Evolutionary conservation across 495 filamentous ascomycete species (phyloP), one percentile per base, ranked within the genome.

Genomic region (Podospora pseudoanserina): DNA sequence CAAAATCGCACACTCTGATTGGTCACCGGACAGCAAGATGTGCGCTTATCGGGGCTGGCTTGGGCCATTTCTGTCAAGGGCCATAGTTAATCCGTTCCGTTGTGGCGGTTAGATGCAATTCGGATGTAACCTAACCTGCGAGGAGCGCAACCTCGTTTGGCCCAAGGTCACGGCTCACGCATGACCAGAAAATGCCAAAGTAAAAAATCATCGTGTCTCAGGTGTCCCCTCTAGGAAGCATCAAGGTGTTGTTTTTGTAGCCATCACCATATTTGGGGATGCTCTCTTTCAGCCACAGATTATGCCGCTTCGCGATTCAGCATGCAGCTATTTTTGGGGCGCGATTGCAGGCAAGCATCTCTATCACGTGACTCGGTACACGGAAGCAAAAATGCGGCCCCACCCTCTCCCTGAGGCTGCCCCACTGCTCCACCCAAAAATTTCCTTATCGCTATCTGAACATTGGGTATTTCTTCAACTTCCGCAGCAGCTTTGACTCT

Each of bases 61-160:
- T 18, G 34, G 61, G 5, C 3, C n/a, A 28, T 63, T 19, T 19
- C 32, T 49, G n/a, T 15, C 2, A 11, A 49, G 61, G 61, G 5
- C 4, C 15, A 27, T 39, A 3, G 7, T 39, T 44, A 5, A 44
- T 63, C 61, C 61, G 61, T 23, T 18, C 61, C 61, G 34, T 49
- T 20, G n/a, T 19, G 13, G 4, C 11, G 32, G 7, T 44, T 44
- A 44, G 28, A 7, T 39, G 18, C 27, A 44, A 63, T 2, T 19
- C 61, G 61, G 61, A 63, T 63, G 61, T 63, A 63, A 63, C 61
- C 32, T 63, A 63, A 63, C 61, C 32, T 63, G 34, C 19, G n/a
- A 58, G 11, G 5, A 61, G 27, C 59, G 28, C 59, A 27, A 61
- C 59, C 59, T 28, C 59, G 26, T 11, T 27, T 27, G 59, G 26